Evolutionary conservation across 352 stramenopile species (phyloP).

Genomic region (Pythium monospermum): DNA sequence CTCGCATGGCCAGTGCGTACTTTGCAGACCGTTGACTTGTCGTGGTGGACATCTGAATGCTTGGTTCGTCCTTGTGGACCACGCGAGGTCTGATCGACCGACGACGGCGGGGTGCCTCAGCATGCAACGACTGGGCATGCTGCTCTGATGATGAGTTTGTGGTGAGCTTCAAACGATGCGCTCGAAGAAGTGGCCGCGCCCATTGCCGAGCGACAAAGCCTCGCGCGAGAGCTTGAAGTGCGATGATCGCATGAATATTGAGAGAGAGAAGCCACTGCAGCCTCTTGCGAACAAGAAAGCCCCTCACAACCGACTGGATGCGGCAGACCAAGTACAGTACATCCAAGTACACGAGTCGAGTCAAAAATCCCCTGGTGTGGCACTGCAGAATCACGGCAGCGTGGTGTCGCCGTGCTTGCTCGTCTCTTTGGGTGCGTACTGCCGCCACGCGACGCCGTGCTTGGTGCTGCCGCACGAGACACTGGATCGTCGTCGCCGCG

Average conservation of each 20-base stretch:
- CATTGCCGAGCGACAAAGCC: constrained; percentile 8
- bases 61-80: neutral
- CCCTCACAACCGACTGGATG: constrained; percentile 67
- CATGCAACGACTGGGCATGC: neutral
- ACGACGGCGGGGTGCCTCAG: too few species aligned
- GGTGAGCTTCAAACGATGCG: neutral
- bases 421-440: constrained; percentile 6
- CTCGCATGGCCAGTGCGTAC: constrained; percentile 11
- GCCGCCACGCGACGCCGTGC: constrained; percentile 17
- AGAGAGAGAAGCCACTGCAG: constrained; percentile 42
- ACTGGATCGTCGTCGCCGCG: constrained; percentile 44
- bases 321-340: constrained; percentile 76
- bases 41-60: neutral
- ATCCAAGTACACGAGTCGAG: constrained; percentile 74
- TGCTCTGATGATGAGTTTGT: neutral
- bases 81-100: too few species aligned
- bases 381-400: constrained; percentile 53
- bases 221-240: constrained; percentile 31
- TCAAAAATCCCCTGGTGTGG: constrained; percentile 47
- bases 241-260: constrained; percentile 39
- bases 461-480: constrained; percentile 26
- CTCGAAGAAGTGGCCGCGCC: neutral
- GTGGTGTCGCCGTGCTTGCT: constrained; percentile 16
- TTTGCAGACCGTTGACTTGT: neutral
- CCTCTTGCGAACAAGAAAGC: constrained; percentile 52